Evolutionary conservation across 768 basidiomycete species (phyloP).

Genomic region (Tremella fuciformis): DNA sequence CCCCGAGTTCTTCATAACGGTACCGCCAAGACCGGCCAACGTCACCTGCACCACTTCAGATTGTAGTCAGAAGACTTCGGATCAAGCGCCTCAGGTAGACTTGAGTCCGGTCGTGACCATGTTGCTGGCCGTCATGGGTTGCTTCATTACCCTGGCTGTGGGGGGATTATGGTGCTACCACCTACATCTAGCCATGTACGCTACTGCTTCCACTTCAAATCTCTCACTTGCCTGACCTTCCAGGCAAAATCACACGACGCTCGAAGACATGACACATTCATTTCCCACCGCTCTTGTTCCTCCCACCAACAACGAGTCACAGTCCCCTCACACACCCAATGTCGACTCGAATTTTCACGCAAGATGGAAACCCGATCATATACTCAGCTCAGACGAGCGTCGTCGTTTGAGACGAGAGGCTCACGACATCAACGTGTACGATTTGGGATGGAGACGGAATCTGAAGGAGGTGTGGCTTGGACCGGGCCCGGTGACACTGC

Average conservation of each 20-base stretch:
- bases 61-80: not conserved
- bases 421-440: constrained; percentile 42
- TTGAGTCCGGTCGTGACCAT: constrained; percentile 37
- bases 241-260: constrained; percentile 41
- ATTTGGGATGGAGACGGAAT: constrained; percentile 46
- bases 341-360: not conserved
- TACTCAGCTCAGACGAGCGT: constrained; percentile 38
- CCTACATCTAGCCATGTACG: constrained; percentile 39
- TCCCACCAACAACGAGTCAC: not conserved
- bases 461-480: constrained; percentile 28
- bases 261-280: constrained; percentile 42
- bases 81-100: constrained; percentile 14
- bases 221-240: not conserved
- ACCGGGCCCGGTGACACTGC: not conserved
- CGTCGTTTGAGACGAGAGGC: constrained; percentile 32
- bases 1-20: constrained; percentile 15
- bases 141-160: constrained; percentile 37
- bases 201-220: not conserved
- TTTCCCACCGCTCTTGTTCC: constrained; percentile 38
- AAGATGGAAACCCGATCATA: constrained; percentile 43
- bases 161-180: constrained; percentile 42
- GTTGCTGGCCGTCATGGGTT: constrained; percentile 33
- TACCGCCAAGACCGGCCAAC: not conserved
- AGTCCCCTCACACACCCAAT: constrained; percentile 2
- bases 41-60: not conserved